Conservation (phyloP, 495 filamentous ascomycete species). For the Podospora tetraspora region DNA sequence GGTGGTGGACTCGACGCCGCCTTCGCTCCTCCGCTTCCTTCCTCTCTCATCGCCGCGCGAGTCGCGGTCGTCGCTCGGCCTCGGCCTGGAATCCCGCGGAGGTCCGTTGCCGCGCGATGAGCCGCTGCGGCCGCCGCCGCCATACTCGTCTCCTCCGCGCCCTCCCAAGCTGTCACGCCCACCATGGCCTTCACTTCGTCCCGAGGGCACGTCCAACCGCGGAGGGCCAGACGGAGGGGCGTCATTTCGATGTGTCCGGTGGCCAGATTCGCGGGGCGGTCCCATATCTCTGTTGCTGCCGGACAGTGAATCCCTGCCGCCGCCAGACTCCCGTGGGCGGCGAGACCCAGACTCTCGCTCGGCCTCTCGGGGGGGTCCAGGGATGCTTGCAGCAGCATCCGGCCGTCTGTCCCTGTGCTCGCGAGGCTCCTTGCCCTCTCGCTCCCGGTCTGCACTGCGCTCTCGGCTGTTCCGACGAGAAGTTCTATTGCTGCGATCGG, state of each 20-base stretch:
- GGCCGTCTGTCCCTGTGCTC: constrained; percentile 31
- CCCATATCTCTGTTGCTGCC: constrained; percentile 22
- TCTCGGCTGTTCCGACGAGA: constrained; percentile 43
- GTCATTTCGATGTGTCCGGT: constrained; percentile 23
- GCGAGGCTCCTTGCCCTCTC: constrained; percentile 37
- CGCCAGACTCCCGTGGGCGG: constrained; percentile 24
- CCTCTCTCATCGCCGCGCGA: constrained; percentile 24
- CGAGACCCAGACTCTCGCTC: constrained; percentile 20
- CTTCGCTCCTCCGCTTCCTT: constrained; percentile 32
- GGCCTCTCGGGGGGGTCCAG: constrained; percentile 11
- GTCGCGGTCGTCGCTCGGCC: constrained; percentile 22
- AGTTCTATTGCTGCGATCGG: constrained; percentile 36
- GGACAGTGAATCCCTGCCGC: constrained; percentile 16
- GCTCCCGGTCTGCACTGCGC: constrained; percentile 34
- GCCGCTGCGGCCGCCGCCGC: constrained; percentile 17
- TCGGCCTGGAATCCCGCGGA: constrained; percentile 25
- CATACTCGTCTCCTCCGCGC: constrained; percentile 19
- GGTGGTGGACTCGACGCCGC: constrained; percentile 15
- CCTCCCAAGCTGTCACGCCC: constrained; percentile 14
- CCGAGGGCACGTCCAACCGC: constrained; percentile 4
- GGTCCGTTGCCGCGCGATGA: constrained; percentile 20
- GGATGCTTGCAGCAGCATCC: constrained; percentile 18
- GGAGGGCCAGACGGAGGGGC: constrained; percentile 13
- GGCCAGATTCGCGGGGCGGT: constrained; percentile 25
- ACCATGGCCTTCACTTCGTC: constrained; percentile 14